Percentiles rank a stretch among this genome's conserved stretches.
Conservation (phyloP, 306 rosid genomes). For the Biancaea sappan region DNA sequence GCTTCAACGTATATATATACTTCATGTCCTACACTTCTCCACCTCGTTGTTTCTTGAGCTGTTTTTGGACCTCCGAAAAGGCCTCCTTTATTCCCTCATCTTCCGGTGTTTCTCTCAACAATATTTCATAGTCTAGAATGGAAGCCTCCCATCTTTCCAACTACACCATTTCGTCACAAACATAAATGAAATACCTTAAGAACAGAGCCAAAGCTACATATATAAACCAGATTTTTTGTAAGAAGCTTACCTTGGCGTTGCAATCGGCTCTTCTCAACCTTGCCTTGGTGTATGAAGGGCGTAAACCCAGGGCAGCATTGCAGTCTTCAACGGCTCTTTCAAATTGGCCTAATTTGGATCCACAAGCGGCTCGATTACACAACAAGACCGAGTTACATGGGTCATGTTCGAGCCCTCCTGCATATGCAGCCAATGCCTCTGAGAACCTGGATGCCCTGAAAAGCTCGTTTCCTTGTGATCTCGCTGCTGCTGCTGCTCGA, state of each 20-base stretch:
- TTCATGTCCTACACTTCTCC: constrained; percentile 25
- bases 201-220: neutral
- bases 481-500: constrained; percentile 49
- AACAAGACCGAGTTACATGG: constrained; percentile 67
- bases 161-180: constrained; percentile 41
- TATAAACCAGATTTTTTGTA: neutral
- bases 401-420: constrained; percentile 79
- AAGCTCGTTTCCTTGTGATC: constrained; percentile 74
- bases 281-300: constrained; percentile 79
- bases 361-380: constrained; percentile 83
- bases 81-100: constrained; percentile 55
- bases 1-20: neutral
- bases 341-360: constrained; percentile 65
- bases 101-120: constrained; percentile 54
- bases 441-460: constrained; percentile 70
- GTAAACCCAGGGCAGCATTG: constrained; percentile 57
- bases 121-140: constrained; percentile 66
- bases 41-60: constrained; percentile 46
- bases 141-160: constrained; percentile 81
- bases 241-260: constrained; percentile 65
- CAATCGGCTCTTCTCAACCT: constrained; percentile 88
- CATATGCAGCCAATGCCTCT: constrained; percentile 73
- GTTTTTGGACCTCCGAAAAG: constrained; percentile 53
- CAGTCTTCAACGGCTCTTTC: constrained; percentile 80
- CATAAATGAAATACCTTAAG: constrained; percentile 11